Evolutionary conservation across 2,329 filamentous ascomycete species (phyloP), one percentile per base, ranked within the genome.

Genomic region (Monilinia fructigena): DNA sequence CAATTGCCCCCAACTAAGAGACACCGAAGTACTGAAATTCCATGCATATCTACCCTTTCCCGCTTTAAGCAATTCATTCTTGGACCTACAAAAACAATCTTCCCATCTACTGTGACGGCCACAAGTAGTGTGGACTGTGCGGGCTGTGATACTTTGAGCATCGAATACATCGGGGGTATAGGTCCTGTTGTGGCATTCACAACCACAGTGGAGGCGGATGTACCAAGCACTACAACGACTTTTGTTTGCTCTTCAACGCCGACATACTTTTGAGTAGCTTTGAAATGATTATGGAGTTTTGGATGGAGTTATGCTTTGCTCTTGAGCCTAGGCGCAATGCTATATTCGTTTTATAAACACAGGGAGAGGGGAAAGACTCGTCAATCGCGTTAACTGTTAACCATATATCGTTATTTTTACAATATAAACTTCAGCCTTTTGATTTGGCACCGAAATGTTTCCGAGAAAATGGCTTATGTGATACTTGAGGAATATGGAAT

Each of bases 51-150:
- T 3, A 66, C 65, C 20, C 52, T 66, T 12, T 35, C 26, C 7
- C n/a, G 7, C 4, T 31, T 63, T 1, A 50, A 47, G 14, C 47
- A 50, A 18, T 55, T 63, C 42, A 26, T 18, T 18, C 50, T 28
- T 31, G 65, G 50, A 11, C 55, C 60, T 50, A 68, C 59, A 26
- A 48, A 42, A 55, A 64, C 54, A 2, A 23, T 60, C 12, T 50
- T 55, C 18, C 65, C 38, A 38, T 38, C 35, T 20, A 55, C 68
- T 12, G 23, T 48, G 12, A 66, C 65, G 42, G 28, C 23, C 2
- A 66, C 65, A 16, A 55, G 35, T 28, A 55, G 50, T 18, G 31
- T 66, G 38, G 59, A 66, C 20, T 66, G 65, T 55, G 65, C 48
- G 12, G 65, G 65, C 3, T 66, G 65, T 26, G 53, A 28, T 10